A percentile compares a stretch with the other conserved stretches of the same genome.
These are phyloP conservation scores for Candida verbasci DNA, from an alignment of 805 yeast genomes.

Conservation along the genomic window DNA sequence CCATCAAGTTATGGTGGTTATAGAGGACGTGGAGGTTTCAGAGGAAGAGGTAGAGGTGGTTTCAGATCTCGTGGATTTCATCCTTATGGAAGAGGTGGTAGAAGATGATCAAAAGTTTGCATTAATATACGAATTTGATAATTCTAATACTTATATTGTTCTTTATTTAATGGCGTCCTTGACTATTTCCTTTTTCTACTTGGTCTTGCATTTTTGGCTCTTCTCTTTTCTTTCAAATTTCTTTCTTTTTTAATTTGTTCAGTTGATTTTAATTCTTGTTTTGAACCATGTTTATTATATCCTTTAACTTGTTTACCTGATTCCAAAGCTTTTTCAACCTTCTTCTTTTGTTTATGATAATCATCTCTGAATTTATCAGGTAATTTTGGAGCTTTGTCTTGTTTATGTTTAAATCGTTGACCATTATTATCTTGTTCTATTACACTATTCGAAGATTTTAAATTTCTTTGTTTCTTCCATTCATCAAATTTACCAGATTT, in stretches of 20 bases:
- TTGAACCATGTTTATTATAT: slow-evolving; percentile 42
- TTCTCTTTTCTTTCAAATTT: slow-evolving; percentile 60
- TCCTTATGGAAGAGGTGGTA: slow-evolving; percentile 42
- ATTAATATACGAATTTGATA: neutral
- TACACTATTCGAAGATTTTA: slow-evolving; percentile 55
- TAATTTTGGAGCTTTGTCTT: slow-evolving; percentile 72
- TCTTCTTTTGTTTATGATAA: slow-evolving; percentile 73
- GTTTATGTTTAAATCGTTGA: slow-evolving; percentile 65
- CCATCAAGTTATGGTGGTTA: slow-evolving; percentile 16
- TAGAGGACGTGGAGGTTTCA: slow-evolving; percentile 22
- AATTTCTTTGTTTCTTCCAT: slow-evolving; percentile 75
- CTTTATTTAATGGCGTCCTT: too few relatives aligned
- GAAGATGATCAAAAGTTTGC: too few relatives aligned
- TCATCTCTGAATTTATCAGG: slow-evolving; percentile 94
- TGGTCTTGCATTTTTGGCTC: slow-evolving; percentile 85
- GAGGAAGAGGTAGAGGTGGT: slow-evolving; percentile 32
- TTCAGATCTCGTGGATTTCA: slow-evolving; percentile 35
- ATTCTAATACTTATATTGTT: neutral
- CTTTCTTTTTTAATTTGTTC: slow-evolving; percentile 80
- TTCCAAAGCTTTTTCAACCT: slow-evolving; percentile 75
- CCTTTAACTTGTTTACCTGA: slow-evolving; percentile 74
- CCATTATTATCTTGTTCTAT: slow-evolving; percentile 22
- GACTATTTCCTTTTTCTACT: slow-evolving; percentile 20
- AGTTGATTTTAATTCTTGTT: slow-evolving; percentile 59
- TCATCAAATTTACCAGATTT: slow-evolving; percentile 87